Percentiles rank a stretch among this genome's conserved stretches.
These are phyloP conservation scores for Areca catechu DNA, from an alignment of 176 grass and related monocot genomes.

Conservation along the genomic window DNA sequence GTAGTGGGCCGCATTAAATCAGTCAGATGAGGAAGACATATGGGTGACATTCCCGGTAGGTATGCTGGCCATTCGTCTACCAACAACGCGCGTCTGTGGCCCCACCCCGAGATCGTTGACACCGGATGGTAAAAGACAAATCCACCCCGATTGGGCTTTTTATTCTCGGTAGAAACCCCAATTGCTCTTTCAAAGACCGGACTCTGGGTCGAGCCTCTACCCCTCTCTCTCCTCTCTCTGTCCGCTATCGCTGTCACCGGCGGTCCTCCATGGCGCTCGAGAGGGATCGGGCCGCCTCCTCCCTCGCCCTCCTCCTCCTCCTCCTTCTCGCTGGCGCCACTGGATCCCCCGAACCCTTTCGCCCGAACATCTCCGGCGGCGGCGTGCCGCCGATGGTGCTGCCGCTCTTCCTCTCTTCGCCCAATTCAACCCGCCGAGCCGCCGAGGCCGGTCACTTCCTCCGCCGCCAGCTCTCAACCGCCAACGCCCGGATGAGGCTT, in stretches of 20 bases:
- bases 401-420: conserved; percentile 52
- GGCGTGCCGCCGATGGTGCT: conserved; percentile 47
- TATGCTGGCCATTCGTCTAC: too few relatives aligned
- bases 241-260: too few relatives aligned
- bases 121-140: too few relatives aligned
- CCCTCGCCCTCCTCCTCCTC: conserved; percentile 14
- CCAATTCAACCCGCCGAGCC: conserved; percentile 41
- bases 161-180: too few relatives aligned
- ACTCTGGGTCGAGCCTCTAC: neutral
- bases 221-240: conserved; percentile 9
- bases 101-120: too few relatives aligned
- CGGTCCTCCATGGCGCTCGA: conserved; percentile 38
- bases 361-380: neutral
- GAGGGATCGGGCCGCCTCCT: conserved; percentile 19
- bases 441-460: conserved; percentile 18
- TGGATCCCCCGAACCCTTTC: conserved; percentile 30
- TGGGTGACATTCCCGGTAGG: too few relatives aligned
- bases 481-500: conserved; percentile 87
- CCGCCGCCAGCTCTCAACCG: conserved; percentile 20
- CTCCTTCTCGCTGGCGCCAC: neutral
- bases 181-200: too few relatives aligned
- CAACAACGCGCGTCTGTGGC: too few relatives aligned
- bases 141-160: too few relatives aligned
- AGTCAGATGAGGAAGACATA: too few relatives aligned
- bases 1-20: too few relatives aligned